Percentiles rank a stretch among this genome's conserved stretches.
These are phyloP conservation scores for Candida dajiaensis DNA, from an alignment of 805 yeast genomes.

Conservation along the genomic window DNA sequence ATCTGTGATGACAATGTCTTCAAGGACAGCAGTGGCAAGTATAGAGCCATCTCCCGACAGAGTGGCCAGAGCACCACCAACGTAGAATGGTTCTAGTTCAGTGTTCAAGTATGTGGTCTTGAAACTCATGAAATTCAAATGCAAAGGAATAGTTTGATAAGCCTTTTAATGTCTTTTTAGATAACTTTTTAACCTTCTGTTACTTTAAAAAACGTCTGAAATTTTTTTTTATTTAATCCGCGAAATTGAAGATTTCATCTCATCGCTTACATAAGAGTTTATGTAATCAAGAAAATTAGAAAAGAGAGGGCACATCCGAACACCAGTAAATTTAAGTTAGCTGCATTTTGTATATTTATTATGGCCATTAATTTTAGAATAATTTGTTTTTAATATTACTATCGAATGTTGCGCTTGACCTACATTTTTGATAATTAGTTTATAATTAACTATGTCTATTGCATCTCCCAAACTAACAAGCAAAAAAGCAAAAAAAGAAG, in stretches of 20 bases:
- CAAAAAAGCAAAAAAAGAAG: background rate
- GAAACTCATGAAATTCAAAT: constrained; percentile 13
- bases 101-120: constrained; percentile 29
- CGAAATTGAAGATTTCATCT: background rate
- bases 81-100: constrained; percentile 74
- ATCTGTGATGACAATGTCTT: constrained; percentile 68
- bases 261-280: background rate
- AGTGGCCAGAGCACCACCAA: constrained; percentile 77
- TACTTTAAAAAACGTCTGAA: background rate
- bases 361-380: too few species aligned
- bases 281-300: background rate
- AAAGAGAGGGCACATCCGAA: background rate
- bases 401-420: too few species aligned
- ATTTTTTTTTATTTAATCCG: background rate
- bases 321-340: background rate
- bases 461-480: background rate
- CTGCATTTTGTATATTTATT: too few species aligned
- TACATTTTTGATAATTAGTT: too few species aligned
- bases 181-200: too few species aligned
- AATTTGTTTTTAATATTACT: too few species aligned
- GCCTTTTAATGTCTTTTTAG: too few species aligned
- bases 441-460: background rate
- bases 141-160: too few species aligned
- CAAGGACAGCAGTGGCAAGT: constrained; percentile 76
- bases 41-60: constrained; percentile 54